A percentile compares a stretch with the other conserved stretches of the same genome.
phyloP scores from a whole-genome alignment of 2,329 filamentous ascomycete species.

The Didymella lethalis region DNA sequence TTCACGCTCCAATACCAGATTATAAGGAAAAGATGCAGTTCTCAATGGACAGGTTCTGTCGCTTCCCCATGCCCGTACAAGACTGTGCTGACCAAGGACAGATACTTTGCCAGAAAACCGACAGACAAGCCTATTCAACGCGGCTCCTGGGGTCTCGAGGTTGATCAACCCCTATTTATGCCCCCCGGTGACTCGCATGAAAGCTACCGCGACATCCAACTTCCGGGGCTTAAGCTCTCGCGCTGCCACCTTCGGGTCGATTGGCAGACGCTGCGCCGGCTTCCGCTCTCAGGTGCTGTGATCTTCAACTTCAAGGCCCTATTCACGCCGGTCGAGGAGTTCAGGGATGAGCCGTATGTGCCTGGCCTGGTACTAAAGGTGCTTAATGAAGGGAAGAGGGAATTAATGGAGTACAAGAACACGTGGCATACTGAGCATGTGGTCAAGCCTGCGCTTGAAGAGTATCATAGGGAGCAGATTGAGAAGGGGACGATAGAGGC shows the following conservation, averaged over 20 bases:
- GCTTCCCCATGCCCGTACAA: neutral
- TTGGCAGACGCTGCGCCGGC: constrained; percentile 83
- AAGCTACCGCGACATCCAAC: constrained; percentile 65
- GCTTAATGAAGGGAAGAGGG: constrained; percentile 73
- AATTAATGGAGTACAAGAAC: constrained; percentile 80
- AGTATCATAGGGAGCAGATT: constrained; percentile 72
- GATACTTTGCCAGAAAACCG: constrained; percentile 83
- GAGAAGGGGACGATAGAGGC: constrained; percentile 65
- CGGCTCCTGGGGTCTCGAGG: constrained; percentile 83
- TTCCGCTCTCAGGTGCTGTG: constrained; percentile 77
- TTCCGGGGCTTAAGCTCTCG: constrained; percentile 62
- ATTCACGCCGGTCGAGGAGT: constrained; percentile 76
- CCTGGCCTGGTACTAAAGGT: constrained; percentile 74
- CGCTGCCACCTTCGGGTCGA: constrained; percentile 78
- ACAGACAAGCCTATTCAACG: constrained; percentile 79
- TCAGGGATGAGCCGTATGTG: constrained; percentile 75
- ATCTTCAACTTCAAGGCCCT: constrained; percentile 90
- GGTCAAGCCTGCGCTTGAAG: constrained; percentile 68
- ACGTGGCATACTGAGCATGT: constrained; percentile 82
- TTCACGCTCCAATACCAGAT: constrained; percentile 78
- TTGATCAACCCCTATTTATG: constrained; percentile 78
- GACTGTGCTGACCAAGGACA: constrained; percentile 39
- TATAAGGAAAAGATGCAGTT: constrained; percentile 89
- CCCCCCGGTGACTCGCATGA: constrained; percentile 73
- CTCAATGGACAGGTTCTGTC: constrained; percentile 79